These are phyloP conservation scores for Fraxinus anomala DNA, from an alignment of 257 asterid species.

Conservation along the genomic window DNA sequence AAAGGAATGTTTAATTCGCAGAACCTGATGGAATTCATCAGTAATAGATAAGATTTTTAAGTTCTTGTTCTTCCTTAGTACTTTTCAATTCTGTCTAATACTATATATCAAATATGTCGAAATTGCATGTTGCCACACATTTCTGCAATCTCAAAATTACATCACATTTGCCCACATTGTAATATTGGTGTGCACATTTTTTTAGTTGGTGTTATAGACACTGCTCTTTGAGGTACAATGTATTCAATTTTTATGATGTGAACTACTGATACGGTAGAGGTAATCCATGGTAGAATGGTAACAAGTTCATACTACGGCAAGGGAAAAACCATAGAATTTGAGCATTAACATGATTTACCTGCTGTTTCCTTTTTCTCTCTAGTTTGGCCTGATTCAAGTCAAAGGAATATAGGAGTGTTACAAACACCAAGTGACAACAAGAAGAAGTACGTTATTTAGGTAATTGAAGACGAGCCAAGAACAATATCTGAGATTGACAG, in stretches of 20 bases:
- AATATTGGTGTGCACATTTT: too few relatives aligned
- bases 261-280: too few relatives aligned
- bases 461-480: too few relatives aligned
- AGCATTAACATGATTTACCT: constrained; percentile 38
- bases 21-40: too few relatives aligned
- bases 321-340: neutral
- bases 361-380: constrained; percentile 59
- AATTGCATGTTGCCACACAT: neutral
- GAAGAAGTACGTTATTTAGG: neutral
- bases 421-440: neutral
- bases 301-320: neutral
- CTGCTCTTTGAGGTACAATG: too few relatives aligned
- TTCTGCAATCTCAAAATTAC: neutral
- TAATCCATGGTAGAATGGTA: neutral
- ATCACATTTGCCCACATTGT: neutral
- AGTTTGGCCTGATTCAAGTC: constrained; percentile 39
- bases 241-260: too few relatives aligned
- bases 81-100: neutral
- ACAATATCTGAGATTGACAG: too few relatives aligned
- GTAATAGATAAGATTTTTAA: too few relatives aligned
- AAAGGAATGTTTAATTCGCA: too few relatives aligned
- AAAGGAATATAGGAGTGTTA: neutral
- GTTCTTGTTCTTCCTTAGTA: too few relatives aligned
- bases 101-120: neutral
- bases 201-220: too few relatives aligned